These are phyloP conservation scores for Rasamsonia emersonii DNA, from an alignment of 2,329 filamentous ascomycete species.

Conservation along the genomic window DNA sequence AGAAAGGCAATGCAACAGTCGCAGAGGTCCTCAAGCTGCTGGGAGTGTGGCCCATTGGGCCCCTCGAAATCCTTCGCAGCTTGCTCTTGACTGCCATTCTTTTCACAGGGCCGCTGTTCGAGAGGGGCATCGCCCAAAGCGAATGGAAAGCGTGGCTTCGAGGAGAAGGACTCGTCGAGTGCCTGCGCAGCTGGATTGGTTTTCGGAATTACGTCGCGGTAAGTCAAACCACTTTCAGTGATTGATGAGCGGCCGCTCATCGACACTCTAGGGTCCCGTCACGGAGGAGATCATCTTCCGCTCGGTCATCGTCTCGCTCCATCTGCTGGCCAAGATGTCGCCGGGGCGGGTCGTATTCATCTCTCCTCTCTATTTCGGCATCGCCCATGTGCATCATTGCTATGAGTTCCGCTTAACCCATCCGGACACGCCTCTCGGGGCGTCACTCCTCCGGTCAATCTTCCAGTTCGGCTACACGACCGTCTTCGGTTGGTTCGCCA, in stretches of 20 bases:
- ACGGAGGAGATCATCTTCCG: conserved; percentile 95
- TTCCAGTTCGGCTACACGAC: conserved; percentile 88
- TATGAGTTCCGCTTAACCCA: conserved; percentile 86
- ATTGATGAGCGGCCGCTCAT: conserved; percentile 3
- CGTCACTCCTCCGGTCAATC: conserved; percentile 61
- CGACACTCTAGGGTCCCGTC: conserved; percentile 57
- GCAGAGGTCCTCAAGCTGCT: conserved; percentile 58
- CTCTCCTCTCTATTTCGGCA: conserved; percentile 81
- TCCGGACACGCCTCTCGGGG: conserved; percentile 55
- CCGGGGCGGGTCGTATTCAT: conserved; percentile 60
- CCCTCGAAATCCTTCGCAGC: conserved; percentile 54
- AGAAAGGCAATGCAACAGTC: conserved; percentile 42
- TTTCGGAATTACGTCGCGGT: conserved; percentile 86
- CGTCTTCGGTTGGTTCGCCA: conserved; percentile 86
- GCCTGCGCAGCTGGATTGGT: conserved; percentile 65
- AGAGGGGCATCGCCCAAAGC: conserved; percentile 64
- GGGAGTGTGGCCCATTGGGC: conserved; percentile 70
- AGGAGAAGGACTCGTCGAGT: conserved; percentile 47
- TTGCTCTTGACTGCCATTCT: conserved; percentile 67
- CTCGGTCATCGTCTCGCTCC: conserved; percentile 72
- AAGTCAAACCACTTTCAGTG: conserved; percentile 30
- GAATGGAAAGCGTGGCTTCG: conserved; percentile 58
- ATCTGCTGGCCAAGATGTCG: conserved; percentile 60
- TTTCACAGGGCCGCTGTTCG: conserved; percentile 78
- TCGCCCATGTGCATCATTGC: conserved; percentile 91